These are phyloP conservation scores for Penicillium sp. DNA, from an alignment of 2,329 filamentous ascomycete genomes.

Conservation along the genomic window DNA sequence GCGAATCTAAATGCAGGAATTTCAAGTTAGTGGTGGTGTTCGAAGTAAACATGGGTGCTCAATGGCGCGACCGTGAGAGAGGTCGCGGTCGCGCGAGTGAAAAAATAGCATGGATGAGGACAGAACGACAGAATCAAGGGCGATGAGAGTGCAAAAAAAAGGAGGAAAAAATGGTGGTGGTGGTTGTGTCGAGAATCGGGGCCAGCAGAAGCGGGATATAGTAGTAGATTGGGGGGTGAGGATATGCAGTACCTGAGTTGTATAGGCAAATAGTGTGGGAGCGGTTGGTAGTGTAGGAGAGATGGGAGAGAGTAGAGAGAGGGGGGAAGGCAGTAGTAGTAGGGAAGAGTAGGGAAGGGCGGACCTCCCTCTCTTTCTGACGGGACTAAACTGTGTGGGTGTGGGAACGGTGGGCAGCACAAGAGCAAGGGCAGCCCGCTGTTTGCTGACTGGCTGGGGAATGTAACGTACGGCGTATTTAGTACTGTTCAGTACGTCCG, in stretches of 20 bases:
- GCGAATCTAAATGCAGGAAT: constrained; percentile 7
- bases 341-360: constrained; percentile 36
- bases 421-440: constrained; percentile 31
- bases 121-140: constrained; percentile 15
- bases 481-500: not conserved
- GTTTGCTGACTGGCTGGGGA: constrained; percentile 35
- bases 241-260: constrained; percentile 45
- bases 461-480: constrained; percentile 22
- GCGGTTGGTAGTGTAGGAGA: constrained; percentile 38
- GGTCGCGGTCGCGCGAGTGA: constrained; percentile 20
- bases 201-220: constrained; percentile 28
- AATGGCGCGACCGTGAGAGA: constrained; percentile 18
- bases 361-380: constrained; percentile 18
- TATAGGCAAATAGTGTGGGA: constrained; percentile 39
- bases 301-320: constrained; percentile 34
- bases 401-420: constrained; percentile 30
- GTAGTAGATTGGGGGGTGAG: constrained; percentile 32
- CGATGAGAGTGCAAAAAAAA: constrained; percentile 22
- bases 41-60: constrained; percentile 7
- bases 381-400: constrained; percentile 15
- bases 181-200: constrained; percentile 35
- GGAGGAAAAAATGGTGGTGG: constrained; percentile 12
- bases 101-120: constrained; percentile 18
- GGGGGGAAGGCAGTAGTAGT: constrained; percentile 41
- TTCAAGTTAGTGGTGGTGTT: constrained; percentile 15